Evolutionary conservation across 345 rosid species (phyloP).

Genomic region (Laguncularia racemosa): DNA sequence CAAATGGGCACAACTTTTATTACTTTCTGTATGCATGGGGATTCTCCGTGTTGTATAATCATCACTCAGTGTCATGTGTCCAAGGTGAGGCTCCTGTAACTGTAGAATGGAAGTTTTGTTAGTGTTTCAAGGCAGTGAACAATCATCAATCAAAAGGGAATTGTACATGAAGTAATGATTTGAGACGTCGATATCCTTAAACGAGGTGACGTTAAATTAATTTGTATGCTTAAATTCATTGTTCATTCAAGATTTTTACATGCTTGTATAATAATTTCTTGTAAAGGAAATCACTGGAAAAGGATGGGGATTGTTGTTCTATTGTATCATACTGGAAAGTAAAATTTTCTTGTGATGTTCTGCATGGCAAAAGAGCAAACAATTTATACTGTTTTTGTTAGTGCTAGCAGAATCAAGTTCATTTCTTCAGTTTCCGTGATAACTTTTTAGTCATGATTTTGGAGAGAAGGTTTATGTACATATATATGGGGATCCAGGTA

Average conservation of each 20-base stretch:
- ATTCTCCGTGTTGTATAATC: slow-evolving; percentile 28
- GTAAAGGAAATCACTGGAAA: slow-evolving; percentile 21
- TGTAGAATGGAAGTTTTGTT: not conserved
- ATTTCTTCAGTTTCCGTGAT: no score
- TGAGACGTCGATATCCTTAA: not conserved
- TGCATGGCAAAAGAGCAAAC: no score
- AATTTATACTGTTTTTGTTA: no score
- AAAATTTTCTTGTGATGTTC: no score
- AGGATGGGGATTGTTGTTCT: no score
- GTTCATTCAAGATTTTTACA: slow-evolving; percentile 37
- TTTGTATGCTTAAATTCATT: slow-evolving; percentile 25
- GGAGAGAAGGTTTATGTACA: no score
- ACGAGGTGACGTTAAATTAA: slow-evolving; percentile 8
- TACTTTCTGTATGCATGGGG: slow-evolving; percentile 19
- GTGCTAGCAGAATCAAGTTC: no score
- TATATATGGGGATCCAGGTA: no score
- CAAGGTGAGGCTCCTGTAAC: no score
- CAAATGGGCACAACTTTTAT: slow-evolving; percentile 20
- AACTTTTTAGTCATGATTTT: no score
- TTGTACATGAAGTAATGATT: not conserved
- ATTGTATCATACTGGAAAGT: no score
- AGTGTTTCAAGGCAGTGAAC: not conserved
- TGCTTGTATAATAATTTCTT: slow-evolving; percentile 23
- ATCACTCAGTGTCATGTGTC: not conserved
- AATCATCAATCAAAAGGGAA: no score